Evolutionary conservation across 148 eudicot genomes (phyloP).

Genomic region (Nyssa sinensis): DNA sequence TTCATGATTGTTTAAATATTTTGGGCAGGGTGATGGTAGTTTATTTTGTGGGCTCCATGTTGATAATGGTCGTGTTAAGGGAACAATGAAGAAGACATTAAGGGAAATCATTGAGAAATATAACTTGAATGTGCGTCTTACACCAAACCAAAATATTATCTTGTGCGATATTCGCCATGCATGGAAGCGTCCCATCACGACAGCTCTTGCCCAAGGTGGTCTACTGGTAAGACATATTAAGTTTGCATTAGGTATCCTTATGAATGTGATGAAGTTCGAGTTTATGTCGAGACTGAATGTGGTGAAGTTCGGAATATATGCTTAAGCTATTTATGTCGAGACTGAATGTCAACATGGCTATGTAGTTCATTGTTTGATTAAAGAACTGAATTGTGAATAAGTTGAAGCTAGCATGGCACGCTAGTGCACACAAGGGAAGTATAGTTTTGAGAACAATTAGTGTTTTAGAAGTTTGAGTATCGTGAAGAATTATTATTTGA

Average conservation of each 20-base stretch:
- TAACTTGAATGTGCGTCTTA: conserved; percentile 87
- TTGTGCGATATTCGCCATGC: conserved; percentile 69
- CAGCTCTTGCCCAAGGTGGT: conserved; percentile 86
- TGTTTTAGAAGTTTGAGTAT: neutral
- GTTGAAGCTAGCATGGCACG: neutral
- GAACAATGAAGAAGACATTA: conserved; percentile 71
- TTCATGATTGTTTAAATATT: neutral
- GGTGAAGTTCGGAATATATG: too few species aligned
- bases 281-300: neutral
- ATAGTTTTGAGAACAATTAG: neutral
- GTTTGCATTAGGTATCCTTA: neutral
- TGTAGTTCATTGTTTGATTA: neutral
- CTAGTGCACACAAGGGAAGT: neutral
- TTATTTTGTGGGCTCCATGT: conserved; percentile 90
- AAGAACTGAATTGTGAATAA: conserved; percentile 5
- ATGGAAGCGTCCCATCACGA: conserved; percentile 73
- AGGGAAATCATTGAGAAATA: conserved; percentile 91
- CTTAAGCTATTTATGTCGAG: neutral
- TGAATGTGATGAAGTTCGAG: neutral
- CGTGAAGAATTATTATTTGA: neutral
- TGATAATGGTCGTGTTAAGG: conserved; percentile 90
- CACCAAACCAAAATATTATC: conserved; percentile 89
- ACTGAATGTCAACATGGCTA: neutral
- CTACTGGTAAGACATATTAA: conserved; percentile 56
- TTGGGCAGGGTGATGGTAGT: conserved; percentile 80